A percentile compares a stretch with the other conserved stretches of the same genome.
Evolutionary conservation across 192 early-diverging fungal genomes (phyloP).

Genomic region (Chytriomyces confervae): DNA sequence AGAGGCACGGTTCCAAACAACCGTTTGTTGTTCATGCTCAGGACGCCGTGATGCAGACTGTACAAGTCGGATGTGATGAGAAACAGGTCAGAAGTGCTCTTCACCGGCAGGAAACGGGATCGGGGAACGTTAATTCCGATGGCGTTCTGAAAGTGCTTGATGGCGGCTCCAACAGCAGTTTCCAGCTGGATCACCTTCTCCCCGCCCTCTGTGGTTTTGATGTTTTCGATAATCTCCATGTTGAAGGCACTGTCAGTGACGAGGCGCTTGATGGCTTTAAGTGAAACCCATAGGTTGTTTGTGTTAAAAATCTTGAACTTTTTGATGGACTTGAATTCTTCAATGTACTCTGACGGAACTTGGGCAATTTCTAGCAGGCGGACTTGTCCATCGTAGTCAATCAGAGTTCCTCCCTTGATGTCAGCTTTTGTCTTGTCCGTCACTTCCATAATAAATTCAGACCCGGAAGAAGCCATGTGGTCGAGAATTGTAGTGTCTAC

Average conservation of each 20-base stretch:
- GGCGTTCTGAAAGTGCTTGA: conserved; percentile 94
- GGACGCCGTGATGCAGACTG: conserved; percentile 88
- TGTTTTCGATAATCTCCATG: conserved; percentile 96
- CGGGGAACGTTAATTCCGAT: conserved; percentile 98
- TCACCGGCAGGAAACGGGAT: conserved; percentile 97
- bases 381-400: conserved; percentile 94
- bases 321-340: conserved; percentile 99
- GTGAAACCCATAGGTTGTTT: conserved; percentile 60
- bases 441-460: conserved; percentile 99
- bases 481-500: conserved; percentile 91
- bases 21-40: conserved; percentile 90
- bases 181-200: conserved; percentile 98
- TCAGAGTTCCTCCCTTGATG: conserved; percentile 99
- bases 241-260: conserved; percentile 78
- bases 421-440: conserved; percentile 99
- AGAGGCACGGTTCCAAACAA: conserved; percentile 91
- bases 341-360: conserved; percentile 92
- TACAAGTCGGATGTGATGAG: conserved; percentile 96
- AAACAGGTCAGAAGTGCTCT: conserved; percentile 98
- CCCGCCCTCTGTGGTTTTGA: conserved; percentile 91
- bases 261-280: conserved; percentile 69
- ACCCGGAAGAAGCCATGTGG: conserved; percentile 84
- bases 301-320: conserved; percentile 99
- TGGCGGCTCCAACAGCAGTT: conserved; percentile 98
- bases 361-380: conserved; percentile 97